These are phyloP conservation scores for Rhizopus sp. DNA, from an alignment of 371 early-diverging fungal species.

Conservation along the genomic window DNA sequence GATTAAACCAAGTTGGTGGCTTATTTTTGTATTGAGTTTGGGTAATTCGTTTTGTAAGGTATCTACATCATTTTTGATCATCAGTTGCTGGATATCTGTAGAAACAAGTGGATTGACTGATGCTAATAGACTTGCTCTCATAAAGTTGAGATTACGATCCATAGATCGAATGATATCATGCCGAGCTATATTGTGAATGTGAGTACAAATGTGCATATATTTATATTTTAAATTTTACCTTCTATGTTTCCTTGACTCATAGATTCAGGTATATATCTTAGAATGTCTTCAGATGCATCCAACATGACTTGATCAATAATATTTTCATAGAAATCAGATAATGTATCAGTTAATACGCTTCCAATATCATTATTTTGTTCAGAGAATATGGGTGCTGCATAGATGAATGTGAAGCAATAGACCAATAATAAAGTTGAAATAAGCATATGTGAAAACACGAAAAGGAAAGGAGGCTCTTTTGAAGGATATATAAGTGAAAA, in stretches of 20 bases:
- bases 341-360: constrained; percentile 22
- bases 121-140: constrained; percentile 34
- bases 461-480: too few relatives aligned
- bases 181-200: constrained; percentile 9
- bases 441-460: too few relatives aligned
- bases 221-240: constrained; percentile 12
- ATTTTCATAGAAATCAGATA: constrained; percentile 49
- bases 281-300: constrained; percentile 32
- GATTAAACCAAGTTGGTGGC: constrained; percentile 34
- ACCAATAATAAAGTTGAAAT: too few relatives aligned
- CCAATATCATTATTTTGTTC: background rate
- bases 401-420: background rate
- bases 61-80: background rate
- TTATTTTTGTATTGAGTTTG: constrained; percentile 29
- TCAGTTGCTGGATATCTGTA: constrained; percentile 23
- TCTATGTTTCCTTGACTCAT: constrained; percentile 29
- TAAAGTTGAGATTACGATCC: constrained; percentile 32
- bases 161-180: constrained; percentile 22
- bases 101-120: constrained; percentile 34
- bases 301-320: constrained; percentile 50
- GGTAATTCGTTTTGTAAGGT: background rate
- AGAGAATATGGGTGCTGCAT: constrained; percentile 17
- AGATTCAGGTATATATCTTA: constrained; percentile 29
- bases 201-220: background rate
- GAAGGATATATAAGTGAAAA: too few relatives aligned